phyloP scores from a whole-genome alignment of 2,329 filamentous ascomycete genomes.

The Microcyclospora pomicola region DNA sequence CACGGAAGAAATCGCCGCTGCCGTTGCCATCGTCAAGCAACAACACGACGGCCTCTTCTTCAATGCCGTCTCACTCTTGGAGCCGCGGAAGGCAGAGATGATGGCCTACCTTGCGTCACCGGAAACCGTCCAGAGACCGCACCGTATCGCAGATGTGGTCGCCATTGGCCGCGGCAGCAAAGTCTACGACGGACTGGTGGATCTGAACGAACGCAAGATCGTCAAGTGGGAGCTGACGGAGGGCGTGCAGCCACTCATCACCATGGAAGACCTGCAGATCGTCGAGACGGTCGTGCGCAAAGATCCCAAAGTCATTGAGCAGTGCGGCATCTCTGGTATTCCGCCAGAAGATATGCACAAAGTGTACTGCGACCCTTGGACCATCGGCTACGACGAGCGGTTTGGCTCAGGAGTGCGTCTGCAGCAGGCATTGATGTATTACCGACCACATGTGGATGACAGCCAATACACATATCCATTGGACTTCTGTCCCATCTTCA shows the following conservation, averaged over 20 bases:
- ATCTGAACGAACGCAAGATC: conserved; percentile 53
- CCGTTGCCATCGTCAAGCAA: conserved; percentile 54
- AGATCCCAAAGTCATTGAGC: conserved; percentile 78
- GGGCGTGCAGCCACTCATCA: conserved; percentile 77
- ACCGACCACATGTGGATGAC: conserved; percentile 70
- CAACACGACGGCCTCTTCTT: conserved; percentile 61
- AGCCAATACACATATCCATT: conserved; percentile 84
- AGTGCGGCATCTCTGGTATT: conserved; percentile 73
- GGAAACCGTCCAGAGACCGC: conserved; percentile 45
- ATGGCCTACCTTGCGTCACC: conserved; percentile 60
- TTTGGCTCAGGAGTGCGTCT: conserved; percentile 66
- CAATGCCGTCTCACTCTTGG: conserved; percentile 73
- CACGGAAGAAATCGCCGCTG: conserved; percentile 56
- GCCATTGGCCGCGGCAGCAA: conserved; percentile 66
- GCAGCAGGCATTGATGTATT: conserved; percentile 94
- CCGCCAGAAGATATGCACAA: conserved; percentile 79
- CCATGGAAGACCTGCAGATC: conserved; percentile 73
- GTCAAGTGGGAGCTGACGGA: conserved; percentile 61
- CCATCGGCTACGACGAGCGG: conserved; percentile 84
- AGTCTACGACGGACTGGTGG: conserved; percentile 70
- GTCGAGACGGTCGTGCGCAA: conserved; percentile 65
- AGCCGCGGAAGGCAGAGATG: conserved; percentile 79
- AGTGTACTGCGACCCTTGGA: conserved; percentile 93
- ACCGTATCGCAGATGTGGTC: conserved; percentile 67
- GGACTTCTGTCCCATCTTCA: conserved; percentile 88